These are phyloP conservation scores for Aspergillus brunneoviolaceus DNA, from an alignment of 2,329 filamentous ascomycete genomes.

Conservation along the genomic window DNA sequence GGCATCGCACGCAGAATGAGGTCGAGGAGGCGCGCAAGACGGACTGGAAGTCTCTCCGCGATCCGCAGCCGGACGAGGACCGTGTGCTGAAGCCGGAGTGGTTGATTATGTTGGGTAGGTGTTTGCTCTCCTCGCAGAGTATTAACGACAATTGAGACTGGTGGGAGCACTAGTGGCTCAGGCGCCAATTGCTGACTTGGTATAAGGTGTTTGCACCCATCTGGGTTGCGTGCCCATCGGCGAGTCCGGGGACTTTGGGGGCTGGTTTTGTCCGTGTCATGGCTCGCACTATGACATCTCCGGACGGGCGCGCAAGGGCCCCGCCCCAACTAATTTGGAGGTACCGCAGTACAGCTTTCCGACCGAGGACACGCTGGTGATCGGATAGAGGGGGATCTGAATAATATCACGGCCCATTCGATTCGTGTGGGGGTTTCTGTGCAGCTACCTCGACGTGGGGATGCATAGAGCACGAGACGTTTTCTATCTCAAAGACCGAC, in stretches of 20 bases:
- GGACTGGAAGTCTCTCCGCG: conserved; percentile 78
- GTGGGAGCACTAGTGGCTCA: conserved; percentile 16
- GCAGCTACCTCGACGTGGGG: not conserved
- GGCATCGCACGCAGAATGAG: conserved; percentile 89
- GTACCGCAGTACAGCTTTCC: conserved; percentile 90
- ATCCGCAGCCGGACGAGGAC: conserved; percentile 86
- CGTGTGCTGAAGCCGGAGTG: conserved; percentile 98
- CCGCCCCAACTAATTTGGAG: conserved; percentile 95
- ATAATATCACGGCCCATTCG: not conserved
- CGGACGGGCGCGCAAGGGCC: conserved; percentile 94
- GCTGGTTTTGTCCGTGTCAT: conserved; percentile 99
- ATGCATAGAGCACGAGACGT: not conserved
- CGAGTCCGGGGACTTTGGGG: conserved; percentile 95
- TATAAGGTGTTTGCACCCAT: conserved; percentile 91
- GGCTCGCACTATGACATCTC: conserved; percentile 99
- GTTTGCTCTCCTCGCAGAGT: too few relatives aligned
- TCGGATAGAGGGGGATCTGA: conserved; percentile 67
- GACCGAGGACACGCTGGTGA: conserved; percentile 81
- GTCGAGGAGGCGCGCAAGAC: conserved; percentile 92
- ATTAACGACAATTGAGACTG: too few relatives aligned
- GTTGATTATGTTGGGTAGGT: conserved; percentile 92
- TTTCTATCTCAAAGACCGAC: too few relatives aligned
- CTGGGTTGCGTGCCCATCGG: conserved; percentile 98
- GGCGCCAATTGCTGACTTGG: too few relatives aligned
- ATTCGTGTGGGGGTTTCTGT: not conserved